Conservation (phyloP, 768 basidiomycete species). For the Mycena venus region DNA sequence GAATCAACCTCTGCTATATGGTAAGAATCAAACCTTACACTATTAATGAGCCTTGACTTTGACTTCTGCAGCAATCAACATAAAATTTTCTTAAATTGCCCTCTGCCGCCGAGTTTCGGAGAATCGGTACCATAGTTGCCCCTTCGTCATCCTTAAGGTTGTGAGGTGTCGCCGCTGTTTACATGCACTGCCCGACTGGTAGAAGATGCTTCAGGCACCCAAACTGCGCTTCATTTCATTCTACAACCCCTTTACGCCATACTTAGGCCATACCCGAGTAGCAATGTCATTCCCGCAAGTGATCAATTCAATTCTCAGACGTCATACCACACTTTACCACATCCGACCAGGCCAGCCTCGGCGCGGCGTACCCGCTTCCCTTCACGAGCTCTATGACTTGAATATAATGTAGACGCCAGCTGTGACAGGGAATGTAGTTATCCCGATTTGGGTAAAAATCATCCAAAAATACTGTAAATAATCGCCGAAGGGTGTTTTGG, state of each 20-base stretch:
- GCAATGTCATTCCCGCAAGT: conserved; percentile 3
- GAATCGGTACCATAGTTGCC: neutral
- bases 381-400: conserved; percentile 6
- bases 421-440: no score
- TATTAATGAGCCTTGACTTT: neutral
- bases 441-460: no score
- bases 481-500: no score
- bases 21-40: neutral
- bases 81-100: neutral
- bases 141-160: conserved; percentile 13
- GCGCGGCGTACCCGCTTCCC: neutral
- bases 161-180: conserved; percentile 7
- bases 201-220: conserved; percentile 8
- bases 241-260: conserved; percentile 16
- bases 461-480: no score
- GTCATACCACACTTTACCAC: conserved; percentile 1
- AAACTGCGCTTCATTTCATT: conserved; percentile 9
- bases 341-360: neutral
- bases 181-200: neutral
- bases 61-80: neutral
- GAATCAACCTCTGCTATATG: conserved; percentile 6
- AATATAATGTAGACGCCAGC: no score
- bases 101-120: neutral
- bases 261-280: conserved; percentile 7
- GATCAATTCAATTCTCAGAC: conserved; percentile 9